Conservation (phyloP, 768 basidiomycete genomes). For the Lentinus brumalis region DNA sequence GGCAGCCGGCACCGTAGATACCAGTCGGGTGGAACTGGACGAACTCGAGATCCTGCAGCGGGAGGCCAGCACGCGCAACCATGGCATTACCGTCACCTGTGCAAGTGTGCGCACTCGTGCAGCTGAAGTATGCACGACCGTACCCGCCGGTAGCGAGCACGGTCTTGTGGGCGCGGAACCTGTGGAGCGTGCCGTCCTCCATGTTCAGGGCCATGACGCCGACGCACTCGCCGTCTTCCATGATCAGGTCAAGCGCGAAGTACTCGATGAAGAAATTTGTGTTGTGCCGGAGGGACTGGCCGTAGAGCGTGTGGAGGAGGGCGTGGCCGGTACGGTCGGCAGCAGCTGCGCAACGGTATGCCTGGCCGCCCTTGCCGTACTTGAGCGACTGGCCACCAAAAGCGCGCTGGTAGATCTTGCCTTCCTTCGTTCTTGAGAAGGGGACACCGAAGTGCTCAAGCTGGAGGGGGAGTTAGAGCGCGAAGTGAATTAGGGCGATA, state of each 20-base stretch:
- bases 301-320: conserved; percentile 97
- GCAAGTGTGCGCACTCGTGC: conserved; percentile 97
- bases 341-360: conserved; percentile 97
- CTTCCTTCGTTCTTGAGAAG: conserved; percentile 97
- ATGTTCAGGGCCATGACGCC: conserved; percentile 99
- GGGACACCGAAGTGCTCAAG: conserved; percentile 99
- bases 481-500: neutral
- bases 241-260: conserved; percentile 97
- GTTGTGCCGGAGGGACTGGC: conserved; percentile 97
- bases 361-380: conserved; percentile 97
- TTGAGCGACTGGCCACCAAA: conserved; percentile 98
- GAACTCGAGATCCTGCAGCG: conserved; percentile 94
- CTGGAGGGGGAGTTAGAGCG: conserved; percentile 48
- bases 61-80: conserved; percentile 84
- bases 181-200: conserved; percentile 99
- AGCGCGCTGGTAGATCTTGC: conserved; percentile 99
- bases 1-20: conserved; percentile 95
- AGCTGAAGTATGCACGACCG: conserved; percentile 94
- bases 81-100: conserved; percentile 96
- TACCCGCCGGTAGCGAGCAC: conserved; percentile 97
- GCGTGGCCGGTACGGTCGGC: conserved; percentile 99
- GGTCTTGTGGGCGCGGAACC: conserved; percentile 98
- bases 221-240: conserved; percentile 98
- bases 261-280: conserved; percentile 99
- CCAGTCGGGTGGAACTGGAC: conserved; percentile 99